These are phyloP conservation scores for Ocimum tenuiflorum DNA, from an alignment of 257 asterid genomes.

Conservation along the genomic window DNA sequence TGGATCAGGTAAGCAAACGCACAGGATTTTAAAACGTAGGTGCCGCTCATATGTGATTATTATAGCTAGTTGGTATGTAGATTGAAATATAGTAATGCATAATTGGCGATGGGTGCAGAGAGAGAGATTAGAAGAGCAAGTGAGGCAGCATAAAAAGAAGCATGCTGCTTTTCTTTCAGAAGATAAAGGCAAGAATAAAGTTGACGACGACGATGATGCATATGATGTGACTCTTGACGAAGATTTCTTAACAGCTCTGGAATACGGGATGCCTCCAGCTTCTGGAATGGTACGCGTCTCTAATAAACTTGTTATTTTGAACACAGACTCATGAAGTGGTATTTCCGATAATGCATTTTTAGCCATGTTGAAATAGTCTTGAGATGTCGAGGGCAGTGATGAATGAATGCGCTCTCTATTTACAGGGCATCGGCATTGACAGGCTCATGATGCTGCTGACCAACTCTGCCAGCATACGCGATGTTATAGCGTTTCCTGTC, in stretches of 20 bases:
- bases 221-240: conserved; percentile 84
- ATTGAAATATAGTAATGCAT: background rate
- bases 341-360: too few species aligned
- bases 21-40: background rate
- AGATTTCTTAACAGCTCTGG: conserved; percentile 87
- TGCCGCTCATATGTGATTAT: too few species aligned
- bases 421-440: conserved; percentile 91
- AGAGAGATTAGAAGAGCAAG: conserved; percentile 84
- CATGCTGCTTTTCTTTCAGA: conserved; percentile 32
- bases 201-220: conserved; percentile 44
- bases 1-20: conserved; percentile 58
- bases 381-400: background rate
- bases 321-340: background rate
- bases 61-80: background rate
- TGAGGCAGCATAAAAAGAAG: conserved; percentile 76
- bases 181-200: conserved; percentile 25
- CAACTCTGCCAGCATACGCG: conserved; percentile 76
- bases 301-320: background rate
- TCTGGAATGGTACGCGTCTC: conserved; percentile 75
- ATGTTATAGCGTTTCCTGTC: conserved; percentile 87
- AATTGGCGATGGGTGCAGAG: conserved; percentile 42
- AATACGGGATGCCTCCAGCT: conserved; percentile 99
- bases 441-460: conserved; percentile 87
- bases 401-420: background rate
- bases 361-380: background rate